Evolutionary conservation across 805 yeast genomes (phyloP), one percentile per base, ranked within the genome.

Genomic region (Candida xyloterini): DNA sequence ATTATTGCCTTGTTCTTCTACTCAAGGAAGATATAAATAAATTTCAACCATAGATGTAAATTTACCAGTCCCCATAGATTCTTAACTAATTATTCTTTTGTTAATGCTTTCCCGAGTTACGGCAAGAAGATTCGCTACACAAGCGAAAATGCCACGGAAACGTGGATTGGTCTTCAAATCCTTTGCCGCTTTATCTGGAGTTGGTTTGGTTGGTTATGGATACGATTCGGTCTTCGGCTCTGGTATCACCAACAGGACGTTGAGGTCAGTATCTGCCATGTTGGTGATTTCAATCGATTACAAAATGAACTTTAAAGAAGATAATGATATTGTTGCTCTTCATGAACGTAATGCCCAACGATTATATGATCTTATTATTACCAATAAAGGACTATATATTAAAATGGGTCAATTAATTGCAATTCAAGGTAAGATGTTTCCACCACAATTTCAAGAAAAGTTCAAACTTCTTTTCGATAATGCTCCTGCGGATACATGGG

Each of bases 351-450:
- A 76, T 26, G 76, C 91, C 4, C 71, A 68, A 14, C 56, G 79
- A 30, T 50, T 79, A 36, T 68, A 67, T 48, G 53, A 70, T 30
- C 55, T 79, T 36, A 54, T 78, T 40, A 55, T 58, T 26, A 53
- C 53, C 10, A 78, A 78, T 53, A 74, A 71, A 47, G 84, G 84
- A 1, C 66, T 85, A 14, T 85, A 82, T 55, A 79, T 85, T 57
- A 84, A 84, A 57, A 60, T 82, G 50, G 95, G 93, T 16, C 93
- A 84, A 67, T 81, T 85, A 36, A 71, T 84, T 32, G 91, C 93
- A 2, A 78, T 84, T 53, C 93, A 85, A 56, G 79, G 87, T 1
- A 62, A 72, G 20, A 67, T 81, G 52, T 75, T 84, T 47, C 95
- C 95, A 2, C 59, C 66, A 25, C 81, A 78, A 15, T 83, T 67